Percentiles rank a stretch among this genome's conserved stretches.
phyloP scores from a whole-genome alignment of 371 early-diverging fungal genomes.

The Mucor indicus region DNA sequence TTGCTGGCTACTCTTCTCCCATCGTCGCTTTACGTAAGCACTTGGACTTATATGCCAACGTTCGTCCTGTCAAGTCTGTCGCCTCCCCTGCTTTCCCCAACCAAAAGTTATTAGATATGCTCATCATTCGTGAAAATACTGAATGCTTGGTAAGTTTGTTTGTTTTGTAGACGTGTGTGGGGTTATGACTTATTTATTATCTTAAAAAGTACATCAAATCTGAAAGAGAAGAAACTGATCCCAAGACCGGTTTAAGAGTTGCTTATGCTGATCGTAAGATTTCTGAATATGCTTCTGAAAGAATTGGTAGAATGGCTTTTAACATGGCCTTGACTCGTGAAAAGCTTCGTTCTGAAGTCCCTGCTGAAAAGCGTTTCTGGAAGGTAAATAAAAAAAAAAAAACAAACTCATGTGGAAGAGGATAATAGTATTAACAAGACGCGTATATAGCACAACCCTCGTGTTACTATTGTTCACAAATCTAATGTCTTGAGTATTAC shows the following conservation, averaged over 20 bases:
- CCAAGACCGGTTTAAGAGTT: slow-evolving; percentile 60
- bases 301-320: slow-evolving; percentile 87
- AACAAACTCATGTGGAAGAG: background rate
- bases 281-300: slow-evolving; percentile 80
- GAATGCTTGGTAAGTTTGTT: slow-evolving; percentile 91
- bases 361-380: slow-evolving; percentile 62
- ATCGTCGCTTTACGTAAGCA: slow-evolving; percentile 92
- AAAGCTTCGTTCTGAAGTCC: slow-evolving; percentile 61
- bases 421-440: too few species aligned
- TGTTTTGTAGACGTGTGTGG: background rate
- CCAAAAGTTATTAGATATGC: slow-evolving; percentile 83
- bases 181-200: background rate
- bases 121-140: slow-evolving; percentile 96
- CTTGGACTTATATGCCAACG: slow-evolving; percentile 92
- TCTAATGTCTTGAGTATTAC: slow-evolving; percentile 90
- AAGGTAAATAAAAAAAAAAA: slow-evolving; percentile 26
- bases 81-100: slow-evolving; percentile 56
- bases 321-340: slow-evolving; percentile 82
- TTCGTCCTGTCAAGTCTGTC: slow-evolving; percentile 82
- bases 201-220: slow-evolving; percentile 77
- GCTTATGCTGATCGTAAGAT: slow-evolving; percentile 90
- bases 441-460: slow-evolving; percentile 51
- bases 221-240: slow-evolving; percentile 69
- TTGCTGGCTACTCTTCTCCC: slow-evolving; percentile 94
- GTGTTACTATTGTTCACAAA: slow-evolving; percentile 95